Evolutionary conservation across 2,329 filamentous ascomycete species (phyloP), one percentile per base, ranked within the genome.

Genomic region (Apiospora marii): DNA sequence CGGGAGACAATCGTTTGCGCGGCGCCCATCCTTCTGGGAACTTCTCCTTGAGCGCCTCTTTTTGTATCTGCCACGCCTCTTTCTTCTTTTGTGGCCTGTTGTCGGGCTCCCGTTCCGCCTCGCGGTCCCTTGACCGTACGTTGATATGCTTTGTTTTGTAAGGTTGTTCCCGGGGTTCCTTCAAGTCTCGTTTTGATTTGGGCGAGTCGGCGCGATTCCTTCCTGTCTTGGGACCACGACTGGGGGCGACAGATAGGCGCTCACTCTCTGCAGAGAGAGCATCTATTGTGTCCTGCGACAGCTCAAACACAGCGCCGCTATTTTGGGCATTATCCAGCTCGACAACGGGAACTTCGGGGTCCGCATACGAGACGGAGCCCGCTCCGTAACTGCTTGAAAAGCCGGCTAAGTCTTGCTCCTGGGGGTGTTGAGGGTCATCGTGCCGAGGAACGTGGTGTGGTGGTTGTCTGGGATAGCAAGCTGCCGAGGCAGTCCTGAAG

Each of bases 1-100:
- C 96, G 0, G 96, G 96, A 0, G 96, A 98, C 13, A 99, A 88
- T 73, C 92, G 92, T 82, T 97, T 98, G 68, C 89, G 88, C 43
- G 96, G 96, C 41, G 88, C 87, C 95, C 96, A 99, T 13, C 92
- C 91, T 10, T 92, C 89, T 1, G 90, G 90, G 75, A 98, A 96
- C 79, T 98, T 99, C 74, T 89, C 83, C 77, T 92, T 89, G 48
- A 97, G 83, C 0, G 91, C 92, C 1, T 84, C 85, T 81, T 98
- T 98, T 76, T 98, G 93, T 19, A 89, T 81, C 80, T 90, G 87
- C 96, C 96, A 98, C 4, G 78, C 73, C 75, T 91, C 88, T 4
- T 78, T 81, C 72, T 82, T 75, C 24, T n/a, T 41, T n/a, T 74
- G 73, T 0, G 75, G 75, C 1, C 34, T 61, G 70, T 72, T 76